Percentiles rank a stretch among this genome's conserved stretches.
phyloP scores from a whole-genome alignment of 768 basidiomycete genomes.

The Boletales sp. region DNA sequence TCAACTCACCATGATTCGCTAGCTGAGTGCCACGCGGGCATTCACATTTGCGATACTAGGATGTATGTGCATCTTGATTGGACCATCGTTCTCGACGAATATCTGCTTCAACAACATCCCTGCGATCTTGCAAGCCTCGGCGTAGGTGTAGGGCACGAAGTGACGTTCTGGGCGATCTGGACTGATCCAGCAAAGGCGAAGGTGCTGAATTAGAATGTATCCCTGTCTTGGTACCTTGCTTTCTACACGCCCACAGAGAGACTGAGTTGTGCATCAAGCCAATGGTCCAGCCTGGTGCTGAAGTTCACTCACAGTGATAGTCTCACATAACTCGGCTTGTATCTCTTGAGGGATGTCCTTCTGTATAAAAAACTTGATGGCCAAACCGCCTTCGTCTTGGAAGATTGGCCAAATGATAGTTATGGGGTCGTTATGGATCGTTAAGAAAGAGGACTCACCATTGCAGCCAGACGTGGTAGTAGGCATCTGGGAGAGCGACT shows the following conservation, averaged over 20 bases:
- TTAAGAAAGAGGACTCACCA: conserved; percentile 17
- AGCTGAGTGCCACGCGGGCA: conserved; percentile 59
- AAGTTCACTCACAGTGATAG: conserved; percentile 51
- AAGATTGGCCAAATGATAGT: conserved; percentile 57
- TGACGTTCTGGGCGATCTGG: conserved; percentile 68
- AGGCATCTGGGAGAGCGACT: conserved; percentile 10
- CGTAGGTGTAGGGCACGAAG: conserved; percentile 78
- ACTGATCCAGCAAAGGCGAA: conserved; percentile 69
- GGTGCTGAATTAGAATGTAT: conserved; percentile 70
- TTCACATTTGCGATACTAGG: conserved; percentile 77
- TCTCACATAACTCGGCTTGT: conserved; percentile 70
- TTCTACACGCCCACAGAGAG: conserved; percentile 74
- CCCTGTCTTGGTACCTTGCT: conserved; percentile 75
- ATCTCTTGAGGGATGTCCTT: conserved; percentile 68
- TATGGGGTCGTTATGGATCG: conserved; percentile 1
- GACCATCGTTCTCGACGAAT: conserved; percentile 59
- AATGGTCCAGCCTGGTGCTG: background rate
- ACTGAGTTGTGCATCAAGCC: conserved; percentile 35
- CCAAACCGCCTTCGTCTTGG: conserved; percentile 61
- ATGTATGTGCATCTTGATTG: conserved; percentile 79
- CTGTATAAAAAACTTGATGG: conserved; percentile 83
- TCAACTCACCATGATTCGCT: conserved; percentile 62
- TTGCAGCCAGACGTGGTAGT: conserved; percentile 3
- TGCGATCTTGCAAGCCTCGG: conserved; percentile 81
- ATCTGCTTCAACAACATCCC: conserved; percentile 73